Evolutionary conservation across 345 rosid species (phyloP).

Genomic region (Sisymbrium altissimum): DNA sequence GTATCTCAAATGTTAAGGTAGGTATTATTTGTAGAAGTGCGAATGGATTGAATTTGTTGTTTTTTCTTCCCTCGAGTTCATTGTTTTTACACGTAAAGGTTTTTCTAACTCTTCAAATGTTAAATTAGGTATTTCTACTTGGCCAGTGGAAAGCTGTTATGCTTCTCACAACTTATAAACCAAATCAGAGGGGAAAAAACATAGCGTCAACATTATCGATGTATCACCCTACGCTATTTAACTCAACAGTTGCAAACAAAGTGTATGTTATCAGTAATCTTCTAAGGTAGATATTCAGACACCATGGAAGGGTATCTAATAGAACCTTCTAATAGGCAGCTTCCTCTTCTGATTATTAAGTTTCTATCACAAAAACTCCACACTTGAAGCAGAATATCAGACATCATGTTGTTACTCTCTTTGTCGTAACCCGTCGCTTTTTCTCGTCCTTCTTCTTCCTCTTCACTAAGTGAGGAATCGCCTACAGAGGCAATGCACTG

Average conservation of each 20-base stretch:
- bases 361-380: slow-evolving; percentile 80
- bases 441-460: slow-evolving; percentile 35
- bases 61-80: too few species aligned
- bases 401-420: slow-evolving; percentile 47
- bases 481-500: slow-evolving; percentile 73
- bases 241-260: not conserved
- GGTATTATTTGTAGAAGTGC: too few species aligned
- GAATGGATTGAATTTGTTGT: too few species aligned
- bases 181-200: not conserved
- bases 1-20: too few species aligned
- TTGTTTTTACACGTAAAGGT: too few species aligned
- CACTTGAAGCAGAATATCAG: slow-evolving; percentile 66
- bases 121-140: too few species aligned
- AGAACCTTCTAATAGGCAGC: slow-evolving; percentile 79
- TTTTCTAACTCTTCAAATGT: too few species aligned
- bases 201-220: not conserved
- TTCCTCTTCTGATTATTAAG: slow-evolving; percentile 74
- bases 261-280: slow-evolving; percentile 53
- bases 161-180: slow-evolving; percentile 69
- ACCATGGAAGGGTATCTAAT: slow-evolving; percentile 69
- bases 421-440: slow-evolving; percentile 27
- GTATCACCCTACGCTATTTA: not conserved
- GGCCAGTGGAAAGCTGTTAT: slow-evolving; percentile 69
- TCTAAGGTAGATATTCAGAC: slow-evolving; percentile 66
- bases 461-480: slow-evolving; percentile 48